phyloP scores from a whole-genome alignment of 768 basidiomycete genomes.

The Lactarius tabidus region DNA sequence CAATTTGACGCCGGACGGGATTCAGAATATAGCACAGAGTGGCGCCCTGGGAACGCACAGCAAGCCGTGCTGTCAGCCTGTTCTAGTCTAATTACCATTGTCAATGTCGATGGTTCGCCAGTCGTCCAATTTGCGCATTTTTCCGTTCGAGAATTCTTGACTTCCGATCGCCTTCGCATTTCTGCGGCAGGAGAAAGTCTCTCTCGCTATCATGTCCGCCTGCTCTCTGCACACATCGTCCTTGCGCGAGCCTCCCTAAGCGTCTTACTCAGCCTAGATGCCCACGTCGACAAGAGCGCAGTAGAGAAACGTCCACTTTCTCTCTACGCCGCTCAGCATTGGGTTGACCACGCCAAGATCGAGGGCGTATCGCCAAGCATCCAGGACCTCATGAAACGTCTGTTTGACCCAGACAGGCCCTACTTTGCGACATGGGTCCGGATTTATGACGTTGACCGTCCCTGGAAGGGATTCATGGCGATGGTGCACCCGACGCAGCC shows the following conservation, averaged over 20 bases:
- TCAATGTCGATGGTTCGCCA: not conserved
- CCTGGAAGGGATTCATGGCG: not conserved
- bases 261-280: constrained; percentile 1
- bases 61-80: constrained; percentile 10
- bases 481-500: not conserved
- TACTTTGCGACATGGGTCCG: constrained; percentile 13
- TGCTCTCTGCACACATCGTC: not conserved
- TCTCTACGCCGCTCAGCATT: not conserved
- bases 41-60: not conserved
- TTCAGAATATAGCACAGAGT: not conserved
- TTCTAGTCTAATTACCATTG: constrained; percentile 3
- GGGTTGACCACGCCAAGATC: constrained; percentile 3
- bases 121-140: constrained; percentile 13
- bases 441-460: not conserved
- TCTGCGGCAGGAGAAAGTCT: not conserved
- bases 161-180: not conserved
- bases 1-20: not conserved
- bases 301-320: not conserved
- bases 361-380: not conserved
- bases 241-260: not conserved
- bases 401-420: not conserved
- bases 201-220: not conserved
- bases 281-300: not conserved
- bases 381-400: not conserved
- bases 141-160: constrained; percentile 10